Base-by-base conservation (phyloP, 306 rosid species). In the Calophaca sinica region DNA sequence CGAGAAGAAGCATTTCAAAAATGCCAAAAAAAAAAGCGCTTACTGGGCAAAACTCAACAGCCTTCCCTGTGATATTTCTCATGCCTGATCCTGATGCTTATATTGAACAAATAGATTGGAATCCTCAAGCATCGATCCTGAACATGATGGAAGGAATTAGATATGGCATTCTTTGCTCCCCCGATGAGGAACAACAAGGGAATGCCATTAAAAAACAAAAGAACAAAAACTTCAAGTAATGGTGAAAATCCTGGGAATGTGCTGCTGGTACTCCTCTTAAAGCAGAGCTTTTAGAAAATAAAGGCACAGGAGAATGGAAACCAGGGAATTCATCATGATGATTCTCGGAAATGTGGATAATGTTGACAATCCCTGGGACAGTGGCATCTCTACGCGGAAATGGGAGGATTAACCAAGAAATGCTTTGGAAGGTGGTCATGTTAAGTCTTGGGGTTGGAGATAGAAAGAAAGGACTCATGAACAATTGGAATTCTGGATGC, bases 1-100 rank as follows among this genome's bases (percentile, higher is more conserved):
- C 89, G 5, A n/a, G 86, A 91, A 81, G 91, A 88, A 59, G 92
- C 91, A 74, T 91, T 89, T 81, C 90, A n/a, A 83, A 58, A 88
- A 79, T 74, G 97, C 94, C 11, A 91, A 94, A 76, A 84, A 45
- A 20, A 77, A 62, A n/a, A n/a, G n/a, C n/a, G n/a, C n/a, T 44
- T 94, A 81, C 73, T 88, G 96, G 97, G 85, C 85, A 28, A 84
- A 82, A 70, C 77, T 88, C 58, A 89, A 91, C 67, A 86, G 73
- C 70, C 70, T 78, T 14, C 64, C 62, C 46, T 80, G 83, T 71
- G 87, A 87, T 36, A 67, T 72, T 77, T 45, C 81, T 66, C 79
- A n/a, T 53, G 31, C 93, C 91, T 15, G 84, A 85, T 85, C 86
- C 90, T 0, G 85, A 91, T 75, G 60, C 82, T 32, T 91, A 88